Evolutionary conservation across 805 yeast genomes (phyloP).

Genomic region (Cyberlindnera mrakii): DNA sequence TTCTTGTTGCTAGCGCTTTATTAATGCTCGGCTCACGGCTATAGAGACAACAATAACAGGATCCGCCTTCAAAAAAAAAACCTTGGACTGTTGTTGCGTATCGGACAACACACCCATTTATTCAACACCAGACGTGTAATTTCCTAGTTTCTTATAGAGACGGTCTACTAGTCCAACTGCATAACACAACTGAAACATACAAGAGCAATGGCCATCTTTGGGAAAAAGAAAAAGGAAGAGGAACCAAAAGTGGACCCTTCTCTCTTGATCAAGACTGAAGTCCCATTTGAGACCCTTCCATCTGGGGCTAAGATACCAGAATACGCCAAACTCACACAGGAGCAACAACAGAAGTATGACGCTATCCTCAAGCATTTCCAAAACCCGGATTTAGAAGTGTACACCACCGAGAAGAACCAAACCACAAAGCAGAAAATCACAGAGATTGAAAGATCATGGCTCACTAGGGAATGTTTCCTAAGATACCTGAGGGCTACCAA

Average conservation of each 20-base stretch:
- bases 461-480: conserved; percentile 84
- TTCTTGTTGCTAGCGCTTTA: too few species aligned
- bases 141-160: too few species aligned
- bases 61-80: too few species aligned
- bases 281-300: conserved; percentile 58
- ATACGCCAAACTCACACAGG: conserved; percentile 39
- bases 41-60: too few species aligned
- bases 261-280: conserved; percentile 23
- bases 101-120: too few species aligned
- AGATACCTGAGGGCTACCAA: conserved; percentile 92
- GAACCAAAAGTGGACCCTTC: conserved; percentile 22
- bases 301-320: conserved; percentile 43
- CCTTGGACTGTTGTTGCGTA: too few species aligned
- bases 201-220: conserved; percentile 20
- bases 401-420: conserved; percentile 33
- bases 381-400: conserved; percentile 24
- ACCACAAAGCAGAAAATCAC: conserved; percentile 39
- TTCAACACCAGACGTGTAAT: too few species aligned
- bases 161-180: neutral
- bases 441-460: conserved; percentile 78
- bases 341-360: conserved; percentile 55
- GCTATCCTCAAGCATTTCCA: conserved; percentile 60
- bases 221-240: conserved; percentile 21
- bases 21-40: too few species aligned
- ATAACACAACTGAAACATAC: neutral